Percentiles rank a stretch among this genome's conserved stretches.
These are phyloP conservation scores for Verticillium albo-atrum DNA, from an alignment of 2,329 filamentous ascomycete species.

Conservation along the genomic window DNA sequence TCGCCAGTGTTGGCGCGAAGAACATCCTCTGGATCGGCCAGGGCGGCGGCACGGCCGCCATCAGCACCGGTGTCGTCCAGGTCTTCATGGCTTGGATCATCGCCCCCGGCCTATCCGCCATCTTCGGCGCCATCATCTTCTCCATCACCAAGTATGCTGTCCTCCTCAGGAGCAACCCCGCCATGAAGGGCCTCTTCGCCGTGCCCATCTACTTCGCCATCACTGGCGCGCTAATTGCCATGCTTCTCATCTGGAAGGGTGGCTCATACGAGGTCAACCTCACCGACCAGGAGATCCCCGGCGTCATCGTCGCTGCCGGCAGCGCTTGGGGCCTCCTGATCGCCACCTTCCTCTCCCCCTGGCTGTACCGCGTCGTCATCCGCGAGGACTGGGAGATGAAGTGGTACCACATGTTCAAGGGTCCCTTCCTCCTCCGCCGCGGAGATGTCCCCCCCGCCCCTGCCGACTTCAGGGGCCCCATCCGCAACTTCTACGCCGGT, in stretches of 20 bases:
- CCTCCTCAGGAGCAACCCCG: constrained; percentile 47
- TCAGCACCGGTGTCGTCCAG: constrained; percentile 49
- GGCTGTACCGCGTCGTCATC: constrained; percentile 53
- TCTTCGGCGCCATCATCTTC: constrained; percentile 52
- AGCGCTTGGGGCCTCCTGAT: constrained; percentile 45
- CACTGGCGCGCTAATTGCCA: constrained; percentile 40
- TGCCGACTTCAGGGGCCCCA: constrained; percentile 30
- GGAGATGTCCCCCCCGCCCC: constrained; percentile 35
- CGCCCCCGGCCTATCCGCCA: constrained; percentile 49
- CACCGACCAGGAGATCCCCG: constrained; percentile 41
- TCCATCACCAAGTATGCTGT: constrained; percentile 52
- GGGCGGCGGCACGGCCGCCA: constrained; percentile 24
- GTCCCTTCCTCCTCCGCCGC: constrained; percentile 46
- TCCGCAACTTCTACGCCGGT: constrained; percentile 53
- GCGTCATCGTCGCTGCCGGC: constrained; percentile 50
- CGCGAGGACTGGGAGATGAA: constrained; percentile 57
- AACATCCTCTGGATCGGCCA: constrained; percentile 51
- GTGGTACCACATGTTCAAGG: constrained; percentile 47
- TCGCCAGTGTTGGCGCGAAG: constrained; percentile 46
- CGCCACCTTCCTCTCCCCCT: constrained; percentile 52
- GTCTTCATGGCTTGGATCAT: constrained; percentile 60
- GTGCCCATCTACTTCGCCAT: constrained; percentile 4
- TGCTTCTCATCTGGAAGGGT: constrained; percentile 58
- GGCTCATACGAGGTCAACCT: constrained; percentile 41
- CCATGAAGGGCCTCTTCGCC: constrained; percentile 43